Evolutionary conservation across 179 eudicot genomes (phyloP).

Genomic region (Nepenthes alata): DNA sequence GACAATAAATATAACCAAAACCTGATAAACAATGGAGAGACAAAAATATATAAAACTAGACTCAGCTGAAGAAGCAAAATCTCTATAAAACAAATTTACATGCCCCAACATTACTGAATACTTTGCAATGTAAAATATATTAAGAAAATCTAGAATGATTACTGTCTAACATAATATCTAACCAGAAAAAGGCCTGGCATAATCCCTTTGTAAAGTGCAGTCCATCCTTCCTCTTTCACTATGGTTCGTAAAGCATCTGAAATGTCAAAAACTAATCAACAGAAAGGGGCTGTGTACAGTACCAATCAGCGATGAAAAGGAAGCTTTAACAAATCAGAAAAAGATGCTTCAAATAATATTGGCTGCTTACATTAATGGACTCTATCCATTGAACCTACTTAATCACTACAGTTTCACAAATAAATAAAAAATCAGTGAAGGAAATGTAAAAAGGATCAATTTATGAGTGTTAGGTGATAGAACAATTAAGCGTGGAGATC

Average conservation of each 20-base stretch:
- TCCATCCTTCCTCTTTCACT: conserved; percentile 97
- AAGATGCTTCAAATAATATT: background rate
- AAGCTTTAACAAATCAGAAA: background rate
- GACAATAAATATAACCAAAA: too few relatives aligned
- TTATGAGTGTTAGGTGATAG: too few relatives aligned
- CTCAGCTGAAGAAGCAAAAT: too few relatives aligned
- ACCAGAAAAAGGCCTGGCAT: conserved; percentile 87
- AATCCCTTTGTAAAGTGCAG: conserved; percentile 81
- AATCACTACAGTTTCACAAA: too few relatives aligned
- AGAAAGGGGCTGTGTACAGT: too few relatives aligned
- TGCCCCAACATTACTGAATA: background rate
- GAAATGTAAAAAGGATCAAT: too few relatives aligned
- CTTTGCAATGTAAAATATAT: background rate
- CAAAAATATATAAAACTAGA: too few relatives aligned
- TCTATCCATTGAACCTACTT: too few relatives aligned
- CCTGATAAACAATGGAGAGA: too few relatives aligned
- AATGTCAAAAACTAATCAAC: conserved; percentile 2
- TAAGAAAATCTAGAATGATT: background rate
- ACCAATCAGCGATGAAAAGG: conserved; percentile 1
- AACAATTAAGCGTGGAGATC: too few relatives aligned
- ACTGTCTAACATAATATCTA: conserved; percentile 16
- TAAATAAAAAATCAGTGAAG: too few relatives aligned
- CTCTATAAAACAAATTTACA: too few relatives aligned
- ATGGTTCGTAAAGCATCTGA: conserved; percentile 95
- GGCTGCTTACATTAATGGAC: background rate